Percentiles rank a stretch among this genome's conserved stretches.
Evolutionary conservation across 495 filamentous ascomycete species (phyloP).

Genomic region (Friedmanniomyces simplex): DNA sequence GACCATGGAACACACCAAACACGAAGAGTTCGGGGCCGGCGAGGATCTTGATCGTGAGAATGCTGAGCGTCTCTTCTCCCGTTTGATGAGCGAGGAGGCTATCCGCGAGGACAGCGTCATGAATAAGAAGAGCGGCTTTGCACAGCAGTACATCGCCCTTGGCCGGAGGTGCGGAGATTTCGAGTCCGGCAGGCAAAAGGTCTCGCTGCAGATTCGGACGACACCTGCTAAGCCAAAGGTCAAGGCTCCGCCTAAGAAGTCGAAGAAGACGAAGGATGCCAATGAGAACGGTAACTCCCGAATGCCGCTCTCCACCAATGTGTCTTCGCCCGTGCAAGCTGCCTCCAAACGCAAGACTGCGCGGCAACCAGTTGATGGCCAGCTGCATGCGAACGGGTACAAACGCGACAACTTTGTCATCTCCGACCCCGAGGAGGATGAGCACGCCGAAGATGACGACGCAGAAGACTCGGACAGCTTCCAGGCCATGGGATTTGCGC

Average conservation of each 20-base stretch:
- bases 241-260: constrained; percentile 25
- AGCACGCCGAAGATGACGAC: constrained; percentile 32
- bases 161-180: constrained; percentile 46
- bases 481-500: constrained; percentile 41
- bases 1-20: constrained; percentile 36
- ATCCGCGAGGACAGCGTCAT: constrained; percentile 48
- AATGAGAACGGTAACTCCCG: constrained; percentile 7
- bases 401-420: constrained; percentile 44
- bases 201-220: constrained; percentile 50
- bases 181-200: constrained; percentile 37
- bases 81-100: constrained; percentile 51
- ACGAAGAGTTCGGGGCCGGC: constrained; percentile 47
- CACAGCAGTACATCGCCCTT: constrained; percentile 47
- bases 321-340: constrained; percentile 69
- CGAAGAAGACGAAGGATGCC: constrained; percentile 14
- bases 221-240: constrained; percentile 31
- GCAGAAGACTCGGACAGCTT: constrained; percentile 46
- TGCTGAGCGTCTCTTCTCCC: constrained; percentile 54
- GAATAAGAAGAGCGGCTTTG: constrained; percentile 52
- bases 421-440: constrained; percentile 30
- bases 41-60: constrained; percentile 46
- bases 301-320: constrained; percentile 62
- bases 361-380: constrained; percentile 28
- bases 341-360: constrained; percentile 36
- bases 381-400: constrained; percentile 36